Conservation (phyloP, 2,329 filamentous ascomycete species). For the Diplocarpon rosae region DNA sequence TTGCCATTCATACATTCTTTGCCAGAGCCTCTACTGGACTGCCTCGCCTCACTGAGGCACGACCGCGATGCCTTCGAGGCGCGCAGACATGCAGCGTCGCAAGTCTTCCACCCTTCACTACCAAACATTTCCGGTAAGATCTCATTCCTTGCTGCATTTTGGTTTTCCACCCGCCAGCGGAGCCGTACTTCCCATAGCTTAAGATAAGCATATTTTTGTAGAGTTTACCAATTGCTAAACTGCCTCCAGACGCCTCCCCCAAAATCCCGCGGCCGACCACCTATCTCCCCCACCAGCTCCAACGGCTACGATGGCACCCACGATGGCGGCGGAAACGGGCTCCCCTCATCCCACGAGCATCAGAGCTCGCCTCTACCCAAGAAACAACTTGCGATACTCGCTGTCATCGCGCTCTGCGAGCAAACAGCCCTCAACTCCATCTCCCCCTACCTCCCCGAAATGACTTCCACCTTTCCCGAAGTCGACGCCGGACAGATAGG, state of each 20-base stretch:
- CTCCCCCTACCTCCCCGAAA: slow-evolving; percentile 84
- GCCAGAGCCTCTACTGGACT: background rate
- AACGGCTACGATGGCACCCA: slow-evolving; percentile 22
- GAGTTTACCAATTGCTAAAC: background rate
- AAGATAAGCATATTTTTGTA: background rate
- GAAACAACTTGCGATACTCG: slow-evolving; percentile 72
- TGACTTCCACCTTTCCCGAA: slow-evolving; percentile 78
- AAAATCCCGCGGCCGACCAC: slow-evolving; percentile 43
- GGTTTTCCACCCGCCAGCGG: background rate
- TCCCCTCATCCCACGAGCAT: slow-evolving; percentile 25
- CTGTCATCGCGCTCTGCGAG: slow-evolving; percentile 80
- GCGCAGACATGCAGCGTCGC: slow-evolving; percentile 19
- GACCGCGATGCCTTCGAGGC: slow-evolving; percentile 6
- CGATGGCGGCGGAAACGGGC: slow-evolving; percentile 25
- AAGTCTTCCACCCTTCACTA: slow-evolving; percentile 48
- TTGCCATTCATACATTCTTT: background rate
- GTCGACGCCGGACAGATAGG: slow-evolving; percentile 63
- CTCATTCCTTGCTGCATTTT: background rate
- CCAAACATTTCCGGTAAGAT: slow-evolving; percentile 57
- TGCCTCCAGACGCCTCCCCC: slow-evolving; percentile 49
- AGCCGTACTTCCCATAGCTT: background rate
- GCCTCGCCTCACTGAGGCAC: slow-evolving; percentile 1
- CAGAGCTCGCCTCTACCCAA: slow-evolving; percentile 60
- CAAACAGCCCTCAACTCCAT: slow-evolving; percentile 97
- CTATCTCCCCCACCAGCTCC: slow-evolving; percentile 27